Evolutionary conservation across 2,329 filamentous ascomycete genomes (phyloP).

Genomic region (Stagonosporopsis chrysanthemi): DNA sequence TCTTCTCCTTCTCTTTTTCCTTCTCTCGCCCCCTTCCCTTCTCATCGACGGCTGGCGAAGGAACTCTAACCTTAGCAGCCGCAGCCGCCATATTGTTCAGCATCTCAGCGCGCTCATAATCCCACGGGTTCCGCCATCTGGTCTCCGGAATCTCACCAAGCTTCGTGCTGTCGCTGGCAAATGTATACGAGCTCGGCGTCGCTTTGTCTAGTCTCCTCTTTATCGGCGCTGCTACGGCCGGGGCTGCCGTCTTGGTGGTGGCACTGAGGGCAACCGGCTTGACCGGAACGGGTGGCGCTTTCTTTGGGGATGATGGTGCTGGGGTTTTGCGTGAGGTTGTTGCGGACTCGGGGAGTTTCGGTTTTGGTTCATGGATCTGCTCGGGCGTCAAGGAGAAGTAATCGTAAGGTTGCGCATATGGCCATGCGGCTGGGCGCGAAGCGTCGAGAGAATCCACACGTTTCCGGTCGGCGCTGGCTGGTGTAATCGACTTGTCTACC

Average conservation of each 20-base stretch:
- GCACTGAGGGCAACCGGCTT: constrained; percentile 12
- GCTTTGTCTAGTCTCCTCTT: constrained; percentile 44
- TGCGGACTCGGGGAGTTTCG: constrained; percentile 25
- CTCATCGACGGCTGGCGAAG: neutral
- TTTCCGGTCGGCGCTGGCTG: constrained; percentile 14
- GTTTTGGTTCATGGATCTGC: constrained; percentile 24
- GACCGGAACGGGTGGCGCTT: constrained; percentile 13
- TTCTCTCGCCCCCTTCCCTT: constrained; percentile 14
- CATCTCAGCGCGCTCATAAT: constrained; percentile 52
- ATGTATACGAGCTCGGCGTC: constrained; percentile 53
- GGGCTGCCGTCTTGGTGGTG: neutral
- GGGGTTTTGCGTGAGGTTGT: constrained; percentile 19
- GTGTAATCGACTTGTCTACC: neutral
- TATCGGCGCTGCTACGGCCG: constrained; percentile 14
- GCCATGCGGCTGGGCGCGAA: constrained; percentile 16
- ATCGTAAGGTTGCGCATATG: constrained; percentile 19
- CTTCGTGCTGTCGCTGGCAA: constrained; percentile 56
- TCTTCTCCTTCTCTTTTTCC: constrained; percentile 26
- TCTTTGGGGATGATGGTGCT: constrained; percentile 1
- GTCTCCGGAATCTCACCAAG: constrained; percentile 58
- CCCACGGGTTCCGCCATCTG: constrained; percentile 53
- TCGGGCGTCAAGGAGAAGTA: constrained; percentile 23
- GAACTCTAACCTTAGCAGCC: constrained; percentile 5
- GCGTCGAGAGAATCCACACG: constrained; percentile 34
- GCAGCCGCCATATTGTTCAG: constrained; percentile 51